These are phyloP conservation scores for Pterocarpus santalinus DNA, from an alignment of 306 rosid species.

Conservation along the genomic window DNA sequence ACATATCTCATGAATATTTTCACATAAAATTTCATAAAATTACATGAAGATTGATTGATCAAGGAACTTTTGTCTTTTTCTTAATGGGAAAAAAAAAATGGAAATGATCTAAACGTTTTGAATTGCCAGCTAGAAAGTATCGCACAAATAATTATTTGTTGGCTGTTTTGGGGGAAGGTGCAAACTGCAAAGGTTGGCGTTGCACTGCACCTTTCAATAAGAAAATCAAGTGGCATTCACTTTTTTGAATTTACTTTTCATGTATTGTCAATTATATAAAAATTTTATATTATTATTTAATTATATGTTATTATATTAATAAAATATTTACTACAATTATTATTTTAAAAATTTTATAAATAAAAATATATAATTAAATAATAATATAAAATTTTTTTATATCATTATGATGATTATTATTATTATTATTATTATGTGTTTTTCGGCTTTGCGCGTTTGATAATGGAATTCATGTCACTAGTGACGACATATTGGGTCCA, in stretches of 20 bases:
- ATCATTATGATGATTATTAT: too few relatives aligned
- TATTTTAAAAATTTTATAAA: too few relatives aligned
- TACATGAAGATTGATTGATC: background rate
- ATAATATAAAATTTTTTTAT: too few relatives aligned
- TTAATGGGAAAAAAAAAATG: background rate
- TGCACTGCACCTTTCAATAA: background rate
- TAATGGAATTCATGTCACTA: constrained; percentile 5
- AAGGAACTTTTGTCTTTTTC: background rate
- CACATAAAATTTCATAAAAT: background rate
- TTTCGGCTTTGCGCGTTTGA: too few relatives aligned
- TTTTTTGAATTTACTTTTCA: too few relatives aligned
- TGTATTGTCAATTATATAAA: too few relatives aligned
- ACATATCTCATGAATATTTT: background rate
- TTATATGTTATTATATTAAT: too few relatives aligned
- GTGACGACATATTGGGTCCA: background rate
- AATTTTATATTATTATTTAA: too few relatives aligned
- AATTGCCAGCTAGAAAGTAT: background rate
- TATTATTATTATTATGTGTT: too few relatives aligned
- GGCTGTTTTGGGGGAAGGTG: background rate
- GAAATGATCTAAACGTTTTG: background rate
- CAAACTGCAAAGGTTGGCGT: background rate
- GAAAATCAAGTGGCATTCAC: background rate
- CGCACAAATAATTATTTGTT: background rate
- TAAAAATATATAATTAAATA: too few relatives aligned
- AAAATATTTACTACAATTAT: too few relatives aligned